Evolutionary conservation across 352 stramenopile species (phyloP).

Genomic region (Nannochloropsis limnetica): DNA sequence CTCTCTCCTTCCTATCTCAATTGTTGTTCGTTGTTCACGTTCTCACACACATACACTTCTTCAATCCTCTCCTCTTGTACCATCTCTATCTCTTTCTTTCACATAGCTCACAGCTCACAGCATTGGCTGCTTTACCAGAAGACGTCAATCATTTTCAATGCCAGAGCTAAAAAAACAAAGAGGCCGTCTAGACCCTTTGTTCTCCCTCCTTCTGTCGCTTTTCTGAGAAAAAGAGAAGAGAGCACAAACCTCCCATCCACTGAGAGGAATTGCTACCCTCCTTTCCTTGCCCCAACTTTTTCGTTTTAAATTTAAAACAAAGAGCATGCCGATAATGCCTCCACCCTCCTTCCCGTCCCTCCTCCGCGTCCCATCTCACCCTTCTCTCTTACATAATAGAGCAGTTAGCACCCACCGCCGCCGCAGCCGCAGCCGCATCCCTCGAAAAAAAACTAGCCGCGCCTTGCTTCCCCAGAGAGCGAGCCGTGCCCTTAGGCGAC

Average conservation of each 20-base stretch:
- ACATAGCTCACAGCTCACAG: not conserved
- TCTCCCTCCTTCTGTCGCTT: not conserved
- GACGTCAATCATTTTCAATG: not conserved
- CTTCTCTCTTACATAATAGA: constrained; percentile 1
- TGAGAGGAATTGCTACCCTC: not conserved
- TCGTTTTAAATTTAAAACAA: not conserved
- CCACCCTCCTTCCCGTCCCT: not conserved
- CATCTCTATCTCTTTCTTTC: not conserved
- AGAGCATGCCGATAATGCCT: too few relatives aligned
- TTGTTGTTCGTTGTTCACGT: not conserved
- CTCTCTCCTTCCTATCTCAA: not conserved
- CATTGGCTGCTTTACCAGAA: not conserved
- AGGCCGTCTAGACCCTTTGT: not conserved
- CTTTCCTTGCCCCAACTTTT: not conserved
- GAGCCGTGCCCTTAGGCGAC: constrained; percentile 4
- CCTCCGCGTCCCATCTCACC: not conserved
- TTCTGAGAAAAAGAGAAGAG: not conserved
- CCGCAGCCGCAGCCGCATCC: constrained; percentile 27
- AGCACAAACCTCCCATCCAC: not conserved
- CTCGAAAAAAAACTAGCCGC: not conserved
- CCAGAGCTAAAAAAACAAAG: not conserved
- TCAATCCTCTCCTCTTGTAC: not conserved
- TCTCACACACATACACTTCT: not conserved
- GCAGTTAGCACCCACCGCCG: not conserved
- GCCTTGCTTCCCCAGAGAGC: constrained; percentile 2